Conservation (phyloP, 257 asterid species). For the Agastache rugosa region DNA sequence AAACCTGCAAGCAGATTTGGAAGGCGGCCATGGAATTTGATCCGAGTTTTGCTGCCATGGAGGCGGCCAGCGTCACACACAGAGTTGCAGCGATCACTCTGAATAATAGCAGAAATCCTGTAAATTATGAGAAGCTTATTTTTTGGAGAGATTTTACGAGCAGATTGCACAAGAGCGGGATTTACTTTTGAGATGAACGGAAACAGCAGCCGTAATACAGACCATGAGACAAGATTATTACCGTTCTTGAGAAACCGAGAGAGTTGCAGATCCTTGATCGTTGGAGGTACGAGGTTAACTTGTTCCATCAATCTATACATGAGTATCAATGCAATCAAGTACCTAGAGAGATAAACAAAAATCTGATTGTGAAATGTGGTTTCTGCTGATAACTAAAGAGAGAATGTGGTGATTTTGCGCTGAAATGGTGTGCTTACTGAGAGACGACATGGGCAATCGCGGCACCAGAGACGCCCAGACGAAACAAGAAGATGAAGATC, state of each 20-base stretch:
- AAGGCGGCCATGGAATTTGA: slow-evolving; percentile 50
- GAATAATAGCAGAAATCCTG: slow-evolving; percentile 44
- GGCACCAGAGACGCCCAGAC: too few species aligned
- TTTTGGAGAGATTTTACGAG: not conserved
- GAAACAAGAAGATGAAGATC: too few species aligned
- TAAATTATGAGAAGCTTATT: not conserved
- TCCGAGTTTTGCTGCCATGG: slow-evolving; percentile 48
- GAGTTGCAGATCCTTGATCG: slow-evolving; percentile 43
- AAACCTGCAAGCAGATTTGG: slow-evolving; percentile 52
- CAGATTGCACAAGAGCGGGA: not conserved
- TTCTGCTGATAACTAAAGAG: not conserved
- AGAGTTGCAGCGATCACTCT: slow-evolving; percentile 51
- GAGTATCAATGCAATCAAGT: slow-evolving; percentile 44
- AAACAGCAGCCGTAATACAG: too few species aligned
- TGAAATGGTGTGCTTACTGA: not conserved
- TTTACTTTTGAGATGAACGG: not conserved
- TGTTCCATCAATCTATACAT: slow-evolving; percentile 41
- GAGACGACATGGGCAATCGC: too few species aligned
- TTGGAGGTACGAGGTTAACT: slow-evolving; percentile 44
- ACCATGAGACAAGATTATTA: not conserved
- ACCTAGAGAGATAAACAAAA: slow-evolving; percentile 34
- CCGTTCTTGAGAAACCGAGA: slow-evolving; percentile 47
- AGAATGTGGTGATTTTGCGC: not conserved
- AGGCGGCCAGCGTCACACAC: slow-evolving; percentile 47
- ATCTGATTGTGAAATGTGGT: not conserved